A percentile compares a stretch with the other conserved stretches of the same genome.
Conservation (phyloP, 192 early-diverging fungal genomes). For the Backusella westeae region DNA sequence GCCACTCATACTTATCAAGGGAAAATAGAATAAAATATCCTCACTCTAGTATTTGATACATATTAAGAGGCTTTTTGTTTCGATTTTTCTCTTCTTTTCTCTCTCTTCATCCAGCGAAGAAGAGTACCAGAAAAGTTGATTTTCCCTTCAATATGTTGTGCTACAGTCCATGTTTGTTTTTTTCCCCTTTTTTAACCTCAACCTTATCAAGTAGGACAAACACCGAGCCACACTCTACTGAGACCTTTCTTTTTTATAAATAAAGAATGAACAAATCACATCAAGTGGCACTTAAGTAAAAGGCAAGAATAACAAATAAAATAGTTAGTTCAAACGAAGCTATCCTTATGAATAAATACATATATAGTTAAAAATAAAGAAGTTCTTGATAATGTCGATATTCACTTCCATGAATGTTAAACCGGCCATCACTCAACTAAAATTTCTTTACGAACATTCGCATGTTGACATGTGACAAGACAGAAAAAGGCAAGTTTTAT, state of each 20-base stretch:
- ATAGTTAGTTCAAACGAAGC: neutral
- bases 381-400: neutral
- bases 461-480: neutral
- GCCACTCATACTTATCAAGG: neutral
- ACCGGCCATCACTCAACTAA: neutral
- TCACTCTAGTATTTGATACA: neutral
- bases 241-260: neutral
- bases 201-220: neutral
- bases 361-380: neutral
- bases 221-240: neutral
- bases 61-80: neutral
- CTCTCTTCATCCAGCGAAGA: neutral
- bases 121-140: neutral
- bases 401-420: neutral
- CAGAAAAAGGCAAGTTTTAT: neutral
- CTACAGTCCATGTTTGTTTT: neutral
- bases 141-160: neutral
- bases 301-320: neutral
- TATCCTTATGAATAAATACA: neutral
- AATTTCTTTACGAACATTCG: neutral
- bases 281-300: neutral
- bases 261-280: neutral
- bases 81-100: neutral
- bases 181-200: neutral
- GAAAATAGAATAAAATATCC: neutral